A percentile compares a stretch with the other conserved stretches of the same genome.
phyloP scores from a whole-genome alignment of 768 basidiomycete species.

The Lyophyllum decastes region DNA sequence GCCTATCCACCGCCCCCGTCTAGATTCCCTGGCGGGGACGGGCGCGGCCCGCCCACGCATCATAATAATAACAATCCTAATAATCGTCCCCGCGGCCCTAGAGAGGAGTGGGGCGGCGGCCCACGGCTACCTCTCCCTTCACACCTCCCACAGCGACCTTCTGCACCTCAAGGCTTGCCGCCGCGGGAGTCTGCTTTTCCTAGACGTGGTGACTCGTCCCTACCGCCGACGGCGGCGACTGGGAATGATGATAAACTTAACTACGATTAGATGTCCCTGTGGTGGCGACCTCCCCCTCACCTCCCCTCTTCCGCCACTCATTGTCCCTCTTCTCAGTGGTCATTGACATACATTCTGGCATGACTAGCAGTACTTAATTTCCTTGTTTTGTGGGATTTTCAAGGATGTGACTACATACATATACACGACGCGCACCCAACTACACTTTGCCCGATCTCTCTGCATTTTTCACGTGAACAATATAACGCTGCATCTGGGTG shows the following conservation, averaged over 20 bases:
- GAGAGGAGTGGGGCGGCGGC: not conserved
- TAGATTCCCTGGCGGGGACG: not conserved
- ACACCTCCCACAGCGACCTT: slow-evolving; percentile 7
- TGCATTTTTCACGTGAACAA: not conserved
- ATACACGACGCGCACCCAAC: not conserved
- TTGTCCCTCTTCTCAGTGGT: not conserved
- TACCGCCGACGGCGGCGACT: slow-evolving; percentile 3
- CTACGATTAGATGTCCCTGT: slow-evolving; percentile 13
- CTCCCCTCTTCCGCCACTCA: not conserved
- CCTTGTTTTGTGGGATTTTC: not conserved
- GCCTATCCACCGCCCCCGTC: slow-evolving; percentile 2
- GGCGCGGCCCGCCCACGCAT: not conserved
- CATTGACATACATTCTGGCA: not conserved
- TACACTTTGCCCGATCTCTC: not conserved
- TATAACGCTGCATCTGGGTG: not conserved
- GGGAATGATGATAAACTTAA: slow-evolving; percentile 17
- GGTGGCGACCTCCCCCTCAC: not conserved
- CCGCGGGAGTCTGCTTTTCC: not conserved
- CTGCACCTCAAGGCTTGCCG: slow-evolving; percentile 3
- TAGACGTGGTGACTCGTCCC: slow-evolving; percentile 1
- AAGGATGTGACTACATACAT: not conserved
- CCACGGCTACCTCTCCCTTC: not conserved
- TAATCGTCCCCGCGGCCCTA: not conserved
- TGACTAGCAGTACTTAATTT: not conserved
- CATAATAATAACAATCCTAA: slow-evolving; percentile 3